A percentile compares a stretch with the other conserved stretches of the same genome.
Evolutionary conservation across 2,329 filamentous ascomycete species (phyloP).

Genomic region (Colletotrichum sp.): DNA sequence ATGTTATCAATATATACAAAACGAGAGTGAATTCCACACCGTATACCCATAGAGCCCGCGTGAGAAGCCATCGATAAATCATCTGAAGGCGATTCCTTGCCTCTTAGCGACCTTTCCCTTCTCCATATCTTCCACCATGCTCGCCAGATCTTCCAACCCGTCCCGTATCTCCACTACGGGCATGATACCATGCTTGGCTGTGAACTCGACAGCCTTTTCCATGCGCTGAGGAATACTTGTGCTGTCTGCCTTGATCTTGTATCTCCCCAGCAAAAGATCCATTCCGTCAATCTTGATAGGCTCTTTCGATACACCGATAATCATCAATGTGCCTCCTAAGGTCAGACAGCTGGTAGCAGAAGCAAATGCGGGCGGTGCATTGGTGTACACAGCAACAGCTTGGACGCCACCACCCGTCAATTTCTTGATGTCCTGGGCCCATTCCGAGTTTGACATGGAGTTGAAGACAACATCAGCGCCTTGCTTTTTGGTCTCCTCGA

Average conservation of each 20-base stretch:
- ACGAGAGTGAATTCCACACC: not conserved
- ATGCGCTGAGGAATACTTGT: constrained; percentile 46
- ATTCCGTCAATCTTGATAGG: constrained; percentile 39
- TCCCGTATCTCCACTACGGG: constrained; percentile 40
- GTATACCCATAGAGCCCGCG: not conserved
- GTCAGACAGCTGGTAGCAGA: constrained; percentile 38
- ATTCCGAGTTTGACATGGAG: constrained; percentile 40
- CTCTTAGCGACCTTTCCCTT: constrained; percentile 38
- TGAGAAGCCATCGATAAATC: not conserved
- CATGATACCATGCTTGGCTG: constrained; percentile 43
- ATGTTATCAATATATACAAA: not conserved
- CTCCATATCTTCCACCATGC: constrained; percentile 43
- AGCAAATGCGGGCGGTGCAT: constrained; percentile 39
- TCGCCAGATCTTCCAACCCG: constrained; percentile 40
- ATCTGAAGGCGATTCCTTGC: constrained; percentile 39
- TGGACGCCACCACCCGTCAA: constrained; percentile 44
- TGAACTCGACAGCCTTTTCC: constrained; percentile 47
- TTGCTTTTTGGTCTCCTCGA: constrained; percentile 40
- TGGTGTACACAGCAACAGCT: constrained; percentile 46
- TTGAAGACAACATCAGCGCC: constrained; percentile 49
- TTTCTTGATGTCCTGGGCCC: constrained; percentile 42
- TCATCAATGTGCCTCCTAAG: constrained; percentile 44
- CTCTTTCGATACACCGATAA: constrained; percentile 44
- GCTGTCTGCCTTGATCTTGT: constrained; percentile 45
- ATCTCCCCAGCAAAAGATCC: constrained; percentile 43